Percentiles rank a stretch among this genome's conserved stretches.
These are phyloP conservation scores for Diutina neorugosa DNA, from an alignment of 1,139 yeast species.

Conservation along the genomic window DNA sequence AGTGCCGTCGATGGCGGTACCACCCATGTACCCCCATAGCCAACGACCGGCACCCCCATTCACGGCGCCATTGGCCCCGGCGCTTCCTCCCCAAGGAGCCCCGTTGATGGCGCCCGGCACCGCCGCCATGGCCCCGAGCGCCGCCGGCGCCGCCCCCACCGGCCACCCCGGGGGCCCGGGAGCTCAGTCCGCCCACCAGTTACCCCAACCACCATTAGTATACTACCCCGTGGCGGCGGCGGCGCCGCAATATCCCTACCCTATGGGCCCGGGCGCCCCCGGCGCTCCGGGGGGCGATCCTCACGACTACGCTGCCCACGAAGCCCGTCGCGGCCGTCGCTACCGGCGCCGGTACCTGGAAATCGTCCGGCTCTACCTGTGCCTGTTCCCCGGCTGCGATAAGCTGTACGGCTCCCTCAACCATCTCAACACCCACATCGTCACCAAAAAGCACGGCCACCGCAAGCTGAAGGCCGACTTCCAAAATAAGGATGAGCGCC, in stretches of 20 bases:
- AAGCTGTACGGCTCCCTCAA: slow-evolving; percentile 70
- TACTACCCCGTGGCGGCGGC: not conserved
- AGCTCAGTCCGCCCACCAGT: not conserved
- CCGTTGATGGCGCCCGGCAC: not conserved
- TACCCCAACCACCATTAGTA: not conserved
- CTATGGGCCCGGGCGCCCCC: not conserved
- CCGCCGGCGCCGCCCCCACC: not conserved
- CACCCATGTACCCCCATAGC: not conserved
- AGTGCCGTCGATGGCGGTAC: not conserved
- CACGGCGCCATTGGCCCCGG: not conserved
- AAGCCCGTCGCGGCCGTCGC: slow-evolving; percentile 16
- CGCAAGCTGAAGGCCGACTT: slow-evolving; percentile 63
- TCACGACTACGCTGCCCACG: not conserved
- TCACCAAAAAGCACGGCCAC: slow-evolving; percentile 60
- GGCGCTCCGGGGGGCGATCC: slow-evolving; percentile 1
- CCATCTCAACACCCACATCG: slow-evolving; percentile 67
- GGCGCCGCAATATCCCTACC: not conserved
- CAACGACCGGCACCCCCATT: not conserved
- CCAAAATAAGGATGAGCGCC: slow-evolving; percentile 12
- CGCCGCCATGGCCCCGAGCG: not conserved
- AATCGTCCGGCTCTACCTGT: slow-evolving; percentile 53
- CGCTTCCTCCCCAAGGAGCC: not conserved
- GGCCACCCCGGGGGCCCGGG: not conserved
- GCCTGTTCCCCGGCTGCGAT: slow-evolving; percentile 48
- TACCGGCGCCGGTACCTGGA: slow-evolving; percentile 62